phyloP scores from a whole-genome alignment of 2,329 filamentous ascomycete genomes.

The Huntiella abstrusa region DNA sequence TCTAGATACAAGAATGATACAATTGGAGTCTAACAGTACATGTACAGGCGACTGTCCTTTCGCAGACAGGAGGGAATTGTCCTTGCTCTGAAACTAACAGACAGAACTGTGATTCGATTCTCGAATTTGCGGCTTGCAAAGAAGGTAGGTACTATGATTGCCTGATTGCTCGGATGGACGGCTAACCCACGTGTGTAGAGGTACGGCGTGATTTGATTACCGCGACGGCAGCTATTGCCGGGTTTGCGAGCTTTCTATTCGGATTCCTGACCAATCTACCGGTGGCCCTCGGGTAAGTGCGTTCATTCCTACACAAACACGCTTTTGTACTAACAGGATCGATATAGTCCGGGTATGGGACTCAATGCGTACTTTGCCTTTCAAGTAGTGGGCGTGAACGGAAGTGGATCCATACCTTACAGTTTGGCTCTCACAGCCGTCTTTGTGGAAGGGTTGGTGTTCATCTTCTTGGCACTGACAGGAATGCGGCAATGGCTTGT shows the following conservation, averaged over 20 bases:
- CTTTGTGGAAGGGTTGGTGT: conserved; percentile 46
- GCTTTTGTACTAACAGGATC: conserved; percentile 9
- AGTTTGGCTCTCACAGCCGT: conserved; percentile 42
- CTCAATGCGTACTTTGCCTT: conserved; percentile 51
- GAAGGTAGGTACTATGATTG: conserved; percentile 20
- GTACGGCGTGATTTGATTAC: conserved; percentile 65
- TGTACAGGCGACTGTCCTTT: conserved; percentile 47
- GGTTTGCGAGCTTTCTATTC: conserved; percentile 56
- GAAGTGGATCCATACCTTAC: conserved; percentile 37
- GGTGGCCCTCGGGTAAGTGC: conserved; percentile 21
- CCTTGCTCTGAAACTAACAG: conserved; percentile 33
- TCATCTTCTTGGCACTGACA: conserved; percentile 43
- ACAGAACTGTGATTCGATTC: conserved; percentile 29
- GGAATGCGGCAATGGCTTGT: conserved; percentile 58
- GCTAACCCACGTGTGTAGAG: conserved; percentile 16
- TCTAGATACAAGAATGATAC: neutral
- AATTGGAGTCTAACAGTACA: neutral
- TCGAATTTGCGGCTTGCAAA: conserved; percentile 27
- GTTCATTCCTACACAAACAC: neutral
- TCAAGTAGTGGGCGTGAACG: conserved; percentile 44
- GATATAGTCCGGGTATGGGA: conserved; percentile 42
- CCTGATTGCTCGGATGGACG: neutral
- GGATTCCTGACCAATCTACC: conserved; percentile 69
- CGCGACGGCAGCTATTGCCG: conserved; percentile 62
- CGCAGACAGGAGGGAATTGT: conserved; percentile 61